Base-by-base conservation (phyloP, 768 basidiomycete genomes). In the Mycena haematopus region DNA sequence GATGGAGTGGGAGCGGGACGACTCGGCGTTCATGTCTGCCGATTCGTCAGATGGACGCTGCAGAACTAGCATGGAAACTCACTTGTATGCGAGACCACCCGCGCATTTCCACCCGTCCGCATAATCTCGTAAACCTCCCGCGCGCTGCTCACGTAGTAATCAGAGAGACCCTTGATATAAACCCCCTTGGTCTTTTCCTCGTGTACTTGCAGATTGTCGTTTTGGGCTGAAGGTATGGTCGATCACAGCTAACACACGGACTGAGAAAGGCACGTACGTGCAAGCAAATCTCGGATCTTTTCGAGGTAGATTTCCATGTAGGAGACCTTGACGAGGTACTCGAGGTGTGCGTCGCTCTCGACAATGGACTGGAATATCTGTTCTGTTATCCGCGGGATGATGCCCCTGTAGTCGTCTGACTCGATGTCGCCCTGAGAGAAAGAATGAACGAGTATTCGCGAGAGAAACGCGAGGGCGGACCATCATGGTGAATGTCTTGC, bases 221-320 rank as follows among this genome's bases (percentile, higher is more conserved):
- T 97, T 79, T 96, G 93, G 40, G 97, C 96, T 89, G 61, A 14
- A 62, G 47, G 38, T 29, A 49, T 65, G 38, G 31, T 57, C 56
- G 69, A 54, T 47, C 27, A 60, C 31, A 25, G 53, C 10, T 13
- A n/a, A 64, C 11, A 15, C 63, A 62, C 58, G 27, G 50, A 33
- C 21, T 36, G 45, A 22, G 33, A n/a, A 24, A 36, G 4, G 50
- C 14, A 85, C 96, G 72, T 76, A 99, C 96, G 97, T 63, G 95
- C 91, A 56, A 99, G 84, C 58, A 99, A 79, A 83, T 99, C 97
- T 55, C 96, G 86, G 68, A 99, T 94, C 65, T 90, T 87, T 77
- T 99, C 97, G 63, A 99, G 84, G 77, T 99, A 99, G 62, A 99
- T 99, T 79, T 99, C 97, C 96, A 99, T 98, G 76, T 99, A 99